Evolutionary conservation across 1,139 yeast genomes (phyloP).

Genomic region (Barnettozyma hawaiiensis): DNA sequence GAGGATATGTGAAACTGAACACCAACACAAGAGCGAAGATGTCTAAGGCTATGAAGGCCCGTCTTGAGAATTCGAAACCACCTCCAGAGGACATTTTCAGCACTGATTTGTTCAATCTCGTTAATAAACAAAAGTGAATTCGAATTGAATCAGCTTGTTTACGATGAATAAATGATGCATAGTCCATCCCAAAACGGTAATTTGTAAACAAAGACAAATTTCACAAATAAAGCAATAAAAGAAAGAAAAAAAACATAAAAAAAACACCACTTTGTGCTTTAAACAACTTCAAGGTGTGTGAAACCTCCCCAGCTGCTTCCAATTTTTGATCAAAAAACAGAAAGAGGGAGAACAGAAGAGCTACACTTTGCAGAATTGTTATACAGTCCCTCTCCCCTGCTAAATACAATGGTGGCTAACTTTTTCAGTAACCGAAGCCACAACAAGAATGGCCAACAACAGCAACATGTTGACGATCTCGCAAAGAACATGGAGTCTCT

Average conservation of each 20-base stretch:
- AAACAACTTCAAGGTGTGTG: not conserved
- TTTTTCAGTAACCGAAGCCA: slow-evolving; percentile 22
- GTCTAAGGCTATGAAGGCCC: slow-evolving; percentile 46
- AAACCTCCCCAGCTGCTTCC: no score
- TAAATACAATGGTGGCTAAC: slow-evolving; percentile 23
- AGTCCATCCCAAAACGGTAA: slow-evolving; percentile 19
- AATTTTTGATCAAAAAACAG: no score
- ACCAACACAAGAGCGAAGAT: slow-evolving; percentile 45
- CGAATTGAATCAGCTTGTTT: no score
- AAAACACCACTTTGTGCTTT: slow-evolving; percentile 3
- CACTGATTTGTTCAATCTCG: slow-evolving; percentile 19
- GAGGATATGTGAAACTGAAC: slow-evolving; percentile 26
- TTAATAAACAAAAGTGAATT: slow-evolving; percentile 3
- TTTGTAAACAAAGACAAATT: slow-evolving; percentile 19
- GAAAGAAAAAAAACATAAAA: slow-evolving; percentile 9
- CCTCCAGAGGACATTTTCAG: slow-evolving; percentile 16
- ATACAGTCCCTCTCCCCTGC: no score
- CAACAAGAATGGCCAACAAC: slow-evolving; percentile 14
- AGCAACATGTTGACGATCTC: slow-evolving; percentile 21
- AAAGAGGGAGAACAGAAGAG: no score
- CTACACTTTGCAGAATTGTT: no score
- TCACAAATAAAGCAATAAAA: slow-evolving; percentile 11
- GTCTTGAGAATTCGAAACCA: slow-evolving; percentile 30
- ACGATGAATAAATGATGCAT: no score
- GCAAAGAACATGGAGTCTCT: slow-evolving; percentile 24